Conservation (phyloP, 495 filamentous ascomycete species). For the Aspergillus indologenus region DNA sequence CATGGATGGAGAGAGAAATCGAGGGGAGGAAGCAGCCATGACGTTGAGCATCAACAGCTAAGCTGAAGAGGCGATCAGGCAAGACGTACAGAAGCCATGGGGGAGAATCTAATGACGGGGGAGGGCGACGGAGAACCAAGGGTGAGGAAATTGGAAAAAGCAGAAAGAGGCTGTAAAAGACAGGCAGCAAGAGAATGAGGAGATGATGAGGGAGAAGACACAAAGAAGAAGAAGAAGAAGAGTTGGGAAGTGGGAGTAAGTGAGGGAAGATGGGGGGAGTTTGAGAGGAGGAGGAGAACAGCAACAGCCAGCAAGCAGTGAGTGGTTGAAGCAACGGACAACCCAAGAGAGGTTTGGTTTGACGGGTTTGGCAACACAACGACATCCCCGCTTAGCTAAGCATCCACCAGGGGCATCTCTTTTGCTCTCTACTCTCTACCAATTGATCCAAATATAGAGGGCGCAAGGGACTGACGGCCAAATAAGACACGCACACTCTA, state of each 20-base stretch:
- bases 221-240: conserved; percentile 18
- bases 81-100: conserved; percentile 56
- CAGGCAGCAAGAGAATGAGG: conserved; percentile 24
- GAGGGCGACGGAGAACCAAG: conserved; percentile 16
- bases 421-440: too few relatives aligned
- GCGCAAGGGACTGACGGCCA: too few relatives aligned
- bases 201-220: conserved; percentile 21
- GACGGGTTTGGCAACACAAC: conserved; percentile 4
- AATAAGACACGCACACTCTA: too few relatives aligned
- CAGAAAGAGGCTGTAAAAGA: conserved; percentile 22
- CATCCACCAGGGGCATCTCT: conserved; percentile 8
- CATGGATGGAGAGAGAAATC: conserved; percentile 14
- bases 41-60: conserved; percentile 22
- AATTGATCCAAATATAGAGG: neutral
- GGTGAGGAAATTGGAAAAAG: conserved; percentile 16
- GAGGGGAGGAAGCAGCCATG: conserved; percentile 16
- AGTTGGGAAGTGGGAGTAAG: conserved; percentile 11
- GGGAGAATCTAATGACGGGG: conserved; percentile 15
- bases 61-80: conserved; percentile 7
- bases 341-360: neutral
- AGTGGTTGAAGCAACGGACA: neutral
- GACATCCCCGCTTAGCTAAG: conserved; percentile 12
- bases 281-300: conserved; percentile 13
- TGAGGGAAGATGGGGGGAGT: conserved; percentile 15
- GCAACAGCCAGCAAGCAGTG: conserved; percentile 12